phyloP scores from a whole-genome alignment of 306 rosid genomes.

The Acacia confusa region DNA sequence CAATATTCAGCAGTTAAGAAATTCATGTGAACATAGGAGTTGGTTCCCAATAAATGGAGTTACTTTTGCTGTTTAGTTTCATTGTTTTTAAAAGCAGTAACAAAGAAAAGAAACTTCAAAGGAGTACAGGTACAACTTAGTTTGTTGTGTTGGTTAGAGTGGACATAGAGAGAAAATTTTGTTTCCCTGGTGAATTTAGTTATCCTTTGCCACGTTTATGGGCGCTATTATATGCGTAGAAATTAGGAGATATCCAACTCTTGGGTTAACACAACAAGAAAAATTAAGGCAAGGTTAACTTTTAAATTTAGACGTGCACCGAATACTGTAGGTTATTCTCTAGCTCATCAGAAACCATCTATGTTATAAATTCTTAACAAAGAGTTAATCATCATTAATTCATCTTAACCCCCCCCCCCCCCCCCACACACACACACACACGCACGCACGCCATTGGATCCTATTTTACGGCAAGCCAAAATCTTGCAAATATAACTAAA shows the following conservation, averaged over 20 bases:
- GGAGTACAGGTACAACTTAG: slow-evolving; percentile 10
- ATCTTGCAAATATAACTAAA: slow-evolving; percentile 13
- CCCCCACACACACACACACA: no score
- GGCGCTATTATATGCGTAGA: neutral
- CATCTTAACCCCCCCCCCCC: slow-evolving; percentile 18
- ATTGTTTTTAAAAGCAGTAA: slow-evolving; percentile 7
- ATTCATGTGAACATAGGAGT: neutral
- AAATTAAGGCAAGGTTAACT: neutral
- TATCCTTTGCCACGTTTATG: neutral
- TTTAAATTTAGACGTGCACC: slow-evolving; percentile 20
- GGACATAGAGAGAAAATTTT: neutral
- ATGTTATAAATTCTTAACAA: slow-evolving; percentile 14
- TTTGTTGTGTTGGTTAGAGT: slow-evolving; percentile 1
- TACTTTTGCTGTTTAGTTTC: neutral
- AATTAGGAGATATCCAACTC: neutral
- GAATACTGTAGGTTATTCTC: slow-evolving; percentile 6
- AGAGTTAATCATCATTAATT: slow-evolving; percentile 15
- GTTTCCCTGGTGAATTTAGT: neutral
- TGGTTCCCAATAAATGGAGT: slow-evolving; percentile 4
- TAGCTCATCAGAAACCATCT: slow-evolving; percentile 18
- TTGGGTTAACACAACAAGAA: neutral
- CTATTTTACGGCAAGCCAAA: neutral
- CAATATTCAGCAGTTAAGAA: neutral
- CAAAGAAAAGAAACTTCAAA: slow-evolving; percentile 18
- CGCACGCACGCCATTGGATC: neutral